Evolutionary conservation across 2,329 filamentous ascomycete genomes (phyloP), one percentile per base, ranked within the genome.

Genomic region (Raffaelea deltoideospora): DNA sequence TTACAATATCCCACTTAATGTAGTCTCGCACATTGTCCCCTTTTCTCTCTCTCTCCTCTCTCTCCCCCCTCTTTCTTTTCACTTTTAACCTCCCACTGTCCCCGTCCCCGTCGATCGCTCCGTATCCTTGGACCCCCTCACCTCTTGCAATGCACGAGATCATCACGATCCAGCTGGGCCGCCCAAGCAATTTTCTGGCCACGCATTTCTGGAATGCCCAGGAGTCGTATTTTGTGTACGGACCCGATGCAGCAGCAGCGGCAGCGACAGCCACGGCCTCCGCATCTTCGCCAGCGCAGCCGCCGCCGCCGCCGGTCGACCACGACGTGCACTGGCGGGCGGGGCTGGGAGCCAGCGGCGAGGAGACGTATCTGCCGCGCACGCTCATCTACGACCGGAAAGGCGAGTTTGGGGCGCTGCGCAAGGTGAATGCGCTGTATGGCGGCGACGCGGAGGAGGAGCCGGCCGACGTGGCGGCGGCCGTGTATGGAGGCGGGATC

Each of bases 131-230:
- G 9, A 29, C 6, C 11, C 7, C 5, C n/a, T n/a, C n/a, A n/a
- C n/a, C n/a, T n/a, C n/a, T n/a, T 13, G 11, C 28, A 17, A 96
- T 98, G 90, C 85, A 87, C 59, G 90, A 98, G 59, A 85, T 96
- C 43, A 67, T 98, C 43, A 95, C 88, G 1, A 65, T 98, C 32
- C 90, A 98, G 65, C 76, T 96, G 41, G 90, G 90, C 31, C 80
- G 93, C 54, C 77, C 82, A 53, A 87, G 82, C 55, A 98, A 98
- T 57, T 93, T 95, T 51, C 63, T 92, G 18, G 87, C 81, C 22
- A 92, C 87, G 0, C 90, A 98, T 61, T 98, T 95, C 57, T 98
- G 90, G 90, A 98, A 98, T 50, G 68, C 82, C 6, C 88, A 94
- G 81, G 90, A 98, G 65, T 94, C 88, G 1, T 98, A 98, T 59